These are phyloP conservation scores for Daedalea quercina DNA, from an alignment of 768 basidiomycete species.

Conservation along the genomic window DNA sequence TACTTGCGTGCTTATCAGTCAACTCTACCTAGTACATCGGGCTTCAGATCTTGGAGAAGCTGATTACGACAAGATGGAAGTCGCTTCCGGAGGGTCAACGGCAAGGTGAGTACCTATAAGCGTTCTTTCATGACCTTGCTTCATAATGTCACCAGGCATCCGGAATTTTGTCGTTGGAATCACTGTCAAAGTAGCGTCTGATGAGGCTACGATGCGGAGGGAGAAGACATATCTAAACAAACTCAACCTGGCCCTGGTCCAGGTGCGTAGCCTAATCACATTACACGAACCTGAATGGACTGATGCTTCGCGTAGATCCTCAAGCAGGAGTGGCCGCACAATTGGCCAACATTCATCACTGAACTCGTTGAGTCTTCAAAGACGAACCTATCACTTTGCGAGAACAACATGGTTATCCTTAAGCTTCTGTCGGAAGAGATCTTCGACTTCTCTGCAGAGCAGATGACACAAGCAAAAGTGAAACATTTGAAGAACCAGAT, in stretches of 20 bases:
- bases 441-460: constrained; percentile 97
- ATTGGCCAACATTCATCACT: constrained; percentile 96
- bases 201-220: constrained; percentile 80
- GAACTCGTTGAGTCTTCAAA: constrained; percentile 97
- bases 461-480: constrained; percentile 97
- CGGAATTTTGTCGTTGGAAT: constrained; percentile 94
- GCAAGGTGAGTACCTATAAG: constrained; percentile 48
- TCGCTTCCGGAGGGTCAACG: constrained; percentile 91
- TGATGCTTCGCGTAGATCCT: constrained; percentile 59
- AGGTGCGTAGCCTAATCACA: constrained; percentile 51
- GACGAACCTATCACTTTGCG: constrained; percentile 92
- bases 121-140: not conserved
- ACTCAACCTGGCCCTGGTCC: constrained; percentile 92
- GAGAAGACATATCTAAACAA: constrained; percentile 96
- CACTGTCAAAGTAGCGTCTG: constrained; percentile 89
- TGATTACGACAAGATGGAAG: constrained; percentile 94
- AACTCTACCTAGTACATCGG: constrained; percentile 75
- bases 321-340: constrained; percentile 99
- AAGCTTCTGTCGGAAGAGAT: constrained; percentile 97
- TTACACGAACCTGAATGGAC: not conserved
- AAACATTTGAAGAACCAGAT: constrained; percentile 97
- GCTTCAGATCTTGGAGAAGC: constrained; percentile 92
- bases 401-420: constrained; percentile 99
- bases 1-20: not conserved
- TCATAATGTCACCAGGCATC: constrained; percentile 51